Percentiles rank a stretch among this genome's conserved stretches.
These are phyloP conservation scores for Rhodotorula sp. DNA, from an alignment of 1,284 basidiomycete species.

Conservation along the genomic window DNA sequence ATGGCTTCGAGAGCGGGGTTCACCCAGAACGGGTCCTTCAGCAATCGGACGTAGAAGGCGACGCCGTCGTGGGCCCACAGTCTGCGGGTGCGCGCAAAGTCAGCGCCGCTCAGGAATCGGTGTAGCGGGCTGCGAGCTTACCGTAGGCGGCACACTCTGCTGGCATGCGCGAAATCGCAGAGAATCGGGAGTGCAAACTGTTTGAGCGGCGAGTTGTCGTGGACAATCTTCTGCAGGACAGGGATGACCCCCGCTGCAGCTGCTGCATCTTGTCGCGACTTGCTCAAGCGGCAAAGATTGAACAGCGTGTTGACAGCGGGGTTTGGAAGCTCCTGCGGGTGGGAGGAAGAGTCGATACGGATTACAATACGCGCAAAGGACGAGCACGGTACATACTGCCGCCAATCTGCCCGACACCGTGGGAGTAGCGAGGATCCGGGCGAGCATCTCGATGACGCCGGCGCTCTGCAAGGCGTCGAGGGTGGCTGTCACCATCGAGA, in stretches of 20 bases:
- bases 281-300: constrained; percentile 91
- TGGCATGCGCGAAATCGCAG: constrained; percentile 89
- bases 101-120: neutral
- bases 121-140: constrained; percentile 48
- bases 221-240: constrained; percentile 80
- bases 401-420: constrained; percentile 68
- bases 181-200: constrained; percentile 96
- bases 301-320: constrained; percentile 93
- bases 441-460: constrained; percentile 87
- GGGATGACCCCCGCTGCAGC: constrained; percentile 93
- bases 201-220: constrained; percentile 83
- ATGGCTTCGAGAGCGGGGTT: constrained; percentile 89
- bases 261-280: constrained; percentile 91
- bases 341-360: too few relatives aligned
- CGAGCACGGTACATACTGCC: constrained; percentile 60
- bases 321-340: constrained; percentile 78
- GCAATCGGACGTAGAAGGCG: constrained; percentile 72
- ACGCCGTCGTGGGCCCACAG: constrained; percentile 50
- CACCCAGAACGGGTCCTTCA: constrained; percentile 94
- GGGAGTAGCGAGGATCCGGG: constrained; percentile 77
- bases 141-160: constrained; percentile 81
- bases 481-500: constrained; percentile 86
- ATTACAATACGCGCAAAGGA: neutral
- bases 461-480: constrained; percentile 94
- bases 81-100: neutral